phyloP scores from a whole-genome alignment of 1,284 basidiomycete genomes.

The Rhodotorula sp. region DNA sequence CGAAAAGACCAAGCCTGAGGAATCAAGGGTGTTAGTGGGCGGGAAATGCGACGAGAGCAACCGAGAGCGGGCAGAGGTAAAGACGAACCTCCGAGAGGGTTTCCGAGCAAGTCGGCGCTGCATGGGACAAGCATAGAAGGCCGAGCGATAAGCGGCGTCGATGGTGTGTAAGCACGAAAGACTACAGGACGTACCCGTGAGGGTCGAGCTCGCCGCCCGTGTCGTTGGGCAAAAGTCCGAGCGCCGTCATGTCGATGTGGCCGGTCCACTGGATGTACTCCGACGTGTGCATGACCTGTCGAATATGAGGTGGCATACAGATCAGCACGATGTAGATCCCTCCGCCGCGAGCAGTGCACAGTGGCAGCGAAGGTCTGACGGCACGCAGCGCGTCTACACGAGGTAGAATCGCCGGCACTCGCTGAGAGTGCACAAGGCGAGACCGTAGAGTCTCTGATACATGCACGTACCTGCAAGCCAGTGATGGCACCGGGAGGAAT shows the following conservation, averaged over 20 bases:
- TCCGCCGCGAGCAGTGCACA: too few relatives aligned
- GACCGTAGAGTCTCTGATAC: not conserved
- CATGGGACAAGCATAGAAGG: too few relatives aligned
- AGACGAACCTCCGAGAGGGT: slow-evolving; percentile 33
- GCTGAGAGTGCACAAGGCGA: too few relatives aligned
- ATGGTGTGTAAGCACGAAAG: fast-evolving
- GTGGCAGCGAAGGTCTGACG: too few relatives aligned
- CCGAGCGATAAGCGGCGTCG: not conserved
- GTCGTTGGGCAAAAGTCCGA: slow-evolving; percentile 59
- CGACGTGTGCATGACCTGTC: slow-evolving; percentile 57
- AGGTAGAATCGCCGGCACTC: too few relatives aligned
- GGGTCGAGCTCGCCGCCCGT: slow-evolving; percentile 56
- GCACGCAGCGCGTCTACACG: too few relatives aligned
- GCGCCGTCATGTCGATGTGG: slow-evolving; percentile 60
- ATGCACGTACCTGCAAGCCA: slow-evolving; percentile 56
- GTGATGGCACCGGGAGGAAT: slow-evolving; percentile 63
- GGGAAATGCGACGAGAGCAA: not conserved
- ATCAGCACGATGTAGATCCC: not conserved
- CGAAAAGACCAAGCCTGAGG: slow-evolving; percentile 37
- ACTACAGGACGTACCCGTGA: not conserved
- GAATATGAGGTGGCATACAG: too few relatives aligned
- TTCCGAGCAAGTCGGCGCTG: slow-evolving; percentile 31
- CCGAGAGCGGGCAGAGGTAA: too few relatives aligned
- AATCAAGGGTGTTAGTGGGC: not conserved
- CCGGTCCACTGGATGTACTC: slow-evolving; percentile 65